These are phyloP conservation scores for Solanum virginianum DNA, from an alignment of 257 asterid species.

Conservation along the genomic window DNA sequence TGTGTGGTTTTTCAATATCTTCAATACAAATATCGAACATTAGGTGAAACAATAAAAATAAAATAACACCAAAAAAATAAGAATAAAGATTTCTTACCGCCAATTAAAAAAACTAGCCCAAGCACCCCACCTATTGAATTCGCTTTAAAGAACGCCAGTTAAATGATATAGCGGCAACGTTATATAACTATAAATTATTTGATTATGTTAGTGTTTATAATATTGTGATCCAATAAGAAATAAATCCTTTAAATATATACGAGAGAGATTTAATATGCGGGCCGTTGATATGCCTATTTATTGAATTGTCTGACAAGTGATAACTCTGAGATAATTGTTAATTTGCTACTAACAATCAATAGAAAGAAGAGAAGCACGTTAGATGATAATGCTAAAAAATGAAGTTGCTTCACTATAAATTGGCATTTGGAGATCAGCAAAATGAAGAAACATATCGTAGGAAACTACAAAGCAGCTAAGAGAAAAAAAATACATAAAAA, in stretches of 20 bases:
- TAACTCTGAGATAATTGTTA: not conserved
- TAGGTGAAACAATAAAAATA: no score
- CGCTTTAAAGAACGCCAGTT: no score
- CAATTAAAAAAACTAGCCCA: no score
- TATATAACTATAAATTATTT: not conserved
- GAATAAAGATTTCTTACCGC: no score
- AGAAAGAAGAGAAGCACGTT: not conserved
- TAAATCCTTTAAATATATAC: not conserved
- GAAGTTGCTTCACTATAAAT: not conserved
- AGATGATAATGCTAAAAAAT: not conserved
- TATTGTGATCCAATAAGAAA: no score
- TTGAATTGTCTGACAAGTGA: not conserved
- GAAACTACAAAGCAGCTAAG: no score
- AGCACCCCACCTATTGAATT: no score
- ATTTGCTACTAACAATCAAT: not conserved
- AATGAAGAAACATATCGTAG: not conserved
- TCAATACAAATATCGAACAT: no score
- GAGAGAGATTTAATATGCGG: not conserved
- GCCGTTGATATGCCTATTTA: not conserved
- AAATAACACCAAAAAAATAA: no score
- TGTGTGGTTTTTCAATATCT: no score
- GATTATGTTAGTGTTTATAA: not conserved
- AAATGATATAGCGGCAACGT: not conserved
- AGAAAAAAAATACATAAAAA: no score
- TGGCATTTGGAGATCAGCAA: not conserved